These are phyloP conservation scores for Colletotrichum higginsianum DNA, from an alignment of 2,329 filamentous ascomycete genomes.

Conservation along the genomic window DNA sequence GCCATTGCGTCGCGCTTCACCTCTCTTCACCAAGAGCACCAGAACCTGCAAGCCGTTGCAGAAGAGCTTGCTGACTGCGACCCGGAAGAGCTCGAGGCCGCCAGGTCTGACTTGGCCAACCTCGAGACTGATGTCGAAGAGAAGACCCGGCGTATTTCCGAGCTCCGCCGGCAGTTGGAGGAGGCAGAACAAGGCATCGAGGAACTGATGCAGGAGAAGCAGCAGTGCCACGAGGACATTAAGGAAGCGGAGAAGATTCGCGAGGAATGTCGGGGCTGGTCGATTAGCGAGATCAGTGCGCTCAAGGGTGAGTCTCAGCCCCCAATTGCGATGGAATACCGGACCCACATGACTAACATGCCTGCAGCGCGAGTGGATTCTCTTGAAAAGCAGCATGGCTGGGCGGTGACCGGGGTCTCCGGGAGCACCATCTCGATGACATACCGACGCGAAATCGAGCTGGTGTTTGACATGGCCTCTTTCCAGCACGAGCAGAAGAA, in stretches of 20 bases:
- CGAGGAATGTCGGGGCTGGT: constrained; percentile 93
- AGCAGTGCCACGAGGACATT: constrained; percentile 80
- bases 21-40: constrained; percentile 73
- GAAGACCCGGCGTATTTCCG: constrained; percentile 77
- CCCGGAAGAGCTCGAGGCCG: constrained; percentile 80
- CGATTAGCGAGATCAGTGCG: constrained; percentile 81
- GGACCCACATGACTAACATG: constrained; percentile 54
- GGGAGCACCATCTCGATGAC: constrained; percentile 79
- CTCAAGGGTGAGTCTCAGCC: constrained; percentile 75
- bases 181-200: constrained; percentile 77
- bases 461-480: constrained; percentile 77
- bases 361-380: constrained; percentile 72
- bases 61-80: constrained; percentile 85
- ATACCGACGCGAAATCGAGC: constrained; percentile 79
- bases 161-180: constrained; percentile 76
- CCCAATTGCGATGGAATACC: constrained; percentile 4
- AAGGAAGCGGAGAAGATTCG: constrained; percentile 85
- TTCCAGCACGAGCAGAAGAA: constrained; percentile 67
- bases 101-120: constrained; percentile 77
- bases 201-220: constrained; percentile 75
- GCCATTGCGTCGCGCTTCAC: constrained; percentile 72
- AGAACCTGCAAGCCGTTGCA: constrained; percentile 79
- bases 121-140: constrained; percentile 78
- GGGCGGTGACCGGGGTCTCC: constrained; percentile 78
- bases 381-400: constrained; percentile 78